Base-by-base conservation (phyloP, 208 protist genomes). In the Leishmania braziliensis region DNA sequence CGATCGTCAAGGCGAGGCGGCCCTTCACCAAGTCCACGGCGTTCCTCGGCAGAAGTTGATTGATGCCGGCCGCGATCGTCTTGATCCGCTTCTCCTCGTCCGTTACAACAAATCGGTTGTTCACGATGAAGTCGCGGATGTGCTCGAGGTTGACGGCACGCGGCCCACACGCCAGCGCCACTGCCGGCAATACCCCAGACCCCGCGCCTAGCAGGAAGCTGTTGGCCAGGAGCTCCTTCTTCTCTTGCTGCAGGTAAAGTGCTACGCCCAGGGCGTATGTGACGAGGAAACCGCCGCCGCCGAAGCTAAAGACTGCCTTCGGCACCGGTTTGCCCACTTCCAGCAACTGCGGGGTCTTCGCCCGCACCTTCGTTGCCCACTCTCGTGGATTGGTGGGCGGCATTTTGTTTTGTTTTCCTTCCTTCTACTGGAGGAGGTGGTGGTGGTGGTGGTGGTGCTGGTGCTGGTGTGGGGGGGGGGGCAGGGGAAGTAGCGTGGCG, bases 191-290 rank as follows among this genome's bases (percentile, higher is more conserved):
- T 48, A 95, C 91, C 8, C 95, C 95, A 8, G 90, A 90, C 2
- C 95, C 95, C 0, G 95, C 91, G 4, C 95, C 95, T 3, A 98
- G 86, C 26, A 98, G 75, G 78, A 95, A 98, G 70, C 87, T 89
- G 36, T 95, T 88, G 9, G 88, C 58, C 50, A 98, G 68, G 23
- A 98, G 83, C 51, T 95, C 90, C 33, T 89, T 87, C 86, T 95
- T 92, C 75, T 98, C 92, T 80, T 98, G 86, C 82, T 97, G 95
- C 6, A 98, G 86, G 84, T 92, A 98, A 5, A 92, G 86, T n/a
- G 93, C 95, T 0, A 98, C 95, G n/a, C 95, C 95, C 68, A 98
- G 91, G 5, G 87, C 77, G 81, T 98, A 98, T 29, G 93, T 97
- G 43, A 96, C 92, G 39, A 98, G 90, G 77, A 96, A 97, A 14